Base-by-base conservation (phyloP, 2,329 filamentous ascomycete genomes). In the Sporothrix curviconia region DNA sequence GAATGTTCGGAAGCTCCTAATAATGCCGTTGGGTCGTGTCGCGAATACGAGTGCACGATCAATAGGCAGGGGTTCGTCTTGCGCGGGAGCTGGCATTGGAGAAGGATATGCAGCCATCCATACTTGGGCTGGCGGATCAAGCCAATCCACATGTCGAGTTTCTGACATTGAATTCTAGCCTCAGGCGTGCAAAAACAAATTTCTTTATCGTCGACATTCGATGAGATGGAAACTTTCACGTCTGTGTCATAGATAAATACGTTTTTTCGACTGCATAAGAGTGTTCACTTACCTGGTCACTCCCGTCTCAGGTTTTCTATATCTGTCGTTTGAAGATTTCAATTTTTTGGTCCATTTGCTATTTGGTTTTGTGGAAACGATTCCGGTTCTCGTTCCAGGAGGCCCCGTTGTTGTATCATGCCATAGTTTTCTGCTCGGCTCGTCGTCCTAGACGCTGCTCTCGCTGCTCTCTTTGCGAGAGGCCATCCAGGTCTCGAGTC, bases 281-380 rank as follows among this genome's bases (percentile, higher is more conserved):
- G n/a, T n/a, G n/a, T n/a, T n/a, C n/a, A n/a, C 15, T 17, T 9
- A 4, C 43, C 17, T 17, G 1, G 24, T 12, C 25, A 30, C 8
- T 15, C 15, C 22, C n/a, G 43, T 36, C 30, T 49, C 17, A 34
- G 34, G 17, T 37, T 39, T 43, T 55, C 55, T 54, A 25, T n/a
- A n/a, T n/a, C n/a, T n/a, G n/a, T n/a, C n/a, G n/a, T n/a, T n/a
- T 36, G 19, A 44, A 55, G 52, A 58, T 58, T 58, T 55, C 50
- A 49, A 58, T 58, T 58, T 55, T 58, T 55, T 55, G 43, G 50
- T 50, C 51, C 56, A 43, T 53, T 53, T 46, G 49, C 56, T 58
- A 46, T 53, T 49, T 54, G 55, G 28, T 57, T 53, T 53, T 24
- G 36, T 40, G 36, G 39, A 49, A 58, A 44, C 49, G 22, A 47